A percentile compares a stretch with the other conserved stretches of the same genome.
Evolutionary conservation across 2,329 filamentous ascomycete genomes (phyloP).

Genomic region (Hypoxylon sp.): DNA sequence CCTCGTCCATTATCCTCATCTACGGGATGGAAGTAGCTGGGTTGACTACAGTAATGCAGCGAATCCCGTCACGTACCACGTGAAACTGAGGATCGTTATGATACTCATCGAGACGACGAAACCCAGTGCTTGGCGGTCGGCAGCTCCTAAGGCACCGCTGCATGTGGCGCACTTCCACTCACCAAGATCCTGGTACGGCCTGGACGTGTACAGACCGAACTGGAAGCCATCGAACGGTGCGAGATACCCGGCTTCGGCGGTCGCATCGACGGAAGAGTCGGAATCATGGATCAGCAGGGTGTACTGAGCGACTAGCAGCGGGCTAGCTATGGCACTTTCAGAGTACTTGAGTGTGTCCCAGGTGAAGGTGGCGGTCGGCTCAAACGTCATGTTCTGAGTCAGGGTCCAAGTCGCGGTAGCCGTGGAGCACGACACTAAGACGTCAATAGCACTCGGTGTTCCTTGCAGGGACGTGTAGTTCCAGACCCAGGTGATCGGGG

Average conservation of each 20-base stretch:
- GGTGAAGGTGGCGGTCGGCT: conserved; percentile 64
- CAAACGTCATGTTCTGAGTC: conserved; percentile 73
- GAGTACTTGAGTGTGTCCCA: conserved; percentile 72
- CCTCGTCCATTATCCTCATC: conserved; percentile 3
- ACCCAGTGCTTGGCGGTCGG: conserved; percentile 64
- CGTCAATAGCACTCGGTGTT: conserved; percentile 72
- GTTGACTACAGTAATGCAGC: conserved; percentile 53
- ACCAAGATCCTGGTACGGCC: conserved; percentile 65
- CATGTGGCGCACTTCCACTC: conserved; percentile 72
- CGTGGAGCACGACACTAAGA: conserved; percentile 69
- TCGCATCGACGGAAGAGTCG: conserved; percentile 64
- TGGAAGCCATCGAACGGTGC: conserved; percentile 63
- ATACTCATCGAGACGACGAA: conserved; percentile 69
- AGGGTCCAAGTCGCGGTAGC: conserved; percentile 71
- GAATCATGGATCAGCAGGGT: conserved; percentile 75
- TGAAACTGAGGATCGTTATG: conserved; percentile 72
- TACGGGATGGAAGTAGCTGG: background rate
- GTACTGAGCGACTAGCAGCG: conserved; percentile 69
- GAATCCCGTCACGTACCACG: conserved; percentile 73
- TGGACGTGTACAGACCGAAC: conserved; percentile 71
- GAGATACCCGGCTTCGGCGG: conserved; percentile 70
- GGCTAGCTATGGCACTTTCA: conserved; percentile 60
- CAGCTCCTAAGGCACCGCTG: conserved; percentile 64
- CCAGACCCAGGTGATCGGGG: conserved; percentile 71
- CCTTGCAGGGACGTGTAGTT: conserved; percentile 74